Conservation (phyloP, 139 green algal genomes). For the Chlorella sp. region DNA sequence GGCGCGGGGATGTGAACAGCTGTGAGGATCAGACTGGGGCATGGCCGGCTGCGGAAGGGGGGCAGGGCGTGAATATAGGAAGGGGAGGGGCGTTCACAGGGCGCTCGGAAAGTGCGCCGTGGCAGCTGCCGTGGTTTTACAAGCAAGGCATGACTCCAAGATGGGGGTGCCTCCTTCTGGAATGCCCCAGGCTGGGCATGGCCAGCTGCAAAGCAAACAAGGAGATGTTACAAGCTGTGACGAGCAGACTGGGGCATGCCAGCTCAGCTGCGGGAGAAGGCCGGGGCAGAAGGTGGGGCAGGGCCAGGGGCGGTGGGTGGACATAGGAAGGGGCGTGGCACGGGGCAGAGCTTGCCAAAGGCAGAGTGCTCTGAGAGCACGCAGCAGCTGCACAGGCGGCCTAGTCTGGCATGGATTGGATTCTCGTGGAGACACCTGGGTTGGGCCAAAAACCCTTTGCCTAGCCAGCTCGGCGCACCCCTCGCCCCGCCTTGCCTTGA, state of each 20-base stretch:
- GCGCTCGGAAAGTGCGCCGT: no score
- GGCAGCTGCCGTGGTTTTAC: neutral
- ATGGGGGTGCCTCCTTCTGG: no score
- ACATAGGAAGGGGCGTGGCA: neutral
- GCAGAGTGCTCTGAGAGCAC: neutral
- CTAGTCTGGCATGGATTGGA: neutral
- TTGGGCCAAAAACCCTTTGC: no score
- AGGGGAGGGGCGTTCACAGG: neutral
- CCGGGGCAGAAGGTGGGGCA: neutral
- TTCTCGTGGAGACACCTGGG: neutral
- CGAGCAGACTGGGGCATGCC: no score
- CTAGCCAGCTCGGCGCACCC: neutral
- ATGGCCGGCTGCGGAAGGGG: neutral
- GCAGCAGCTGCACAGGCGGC: neutral
- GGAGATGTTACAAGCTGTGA: no score
- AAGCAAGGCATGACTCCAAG: neutral
- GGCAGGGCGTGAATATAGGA: neutral
- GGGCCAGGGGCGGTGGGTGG: neutral
- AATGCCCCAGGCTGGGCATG: no score
- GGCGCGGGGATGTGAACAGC: neutral
- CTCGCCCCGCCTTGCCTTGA: neutral
- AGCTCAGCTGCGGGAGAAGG: no score
- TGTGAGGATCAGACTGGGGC: neutral
- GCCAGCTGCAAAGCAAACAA: no score
- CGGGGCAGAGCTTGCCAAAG: neutral